These are phyloP conservation scores for Smithsoniella earleae DNA, from an alignment of 163 green algal genomes.

Conservation along the genomic window DNA sequence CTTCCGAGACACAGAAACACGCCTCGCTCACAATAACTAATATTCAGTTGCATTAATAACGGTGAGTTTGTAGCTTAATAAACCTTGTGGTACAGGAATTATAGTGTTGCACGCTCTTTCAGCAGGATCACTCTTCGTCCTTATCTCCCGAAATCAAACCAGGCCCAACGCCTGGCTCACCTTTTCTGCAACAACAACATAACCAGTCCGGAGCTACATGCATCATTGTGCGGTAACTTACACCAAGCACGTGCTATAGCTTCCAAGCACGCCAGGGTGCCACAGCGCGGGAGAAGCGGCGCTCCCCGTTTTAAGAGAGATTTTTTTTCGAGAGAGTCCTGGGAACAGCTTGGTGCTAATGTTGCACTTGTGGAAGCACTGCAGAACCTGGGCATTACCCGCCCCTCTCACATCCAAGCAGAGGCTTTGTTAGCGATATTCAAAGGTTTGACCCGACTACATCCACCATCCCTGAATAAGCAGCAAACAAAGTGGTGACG, in stretches of 20 bases:
- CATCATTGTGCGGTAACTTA: background rate
- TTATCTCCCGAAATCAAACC: too few species aligned
- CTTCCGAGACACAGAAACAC: too few species aligned
- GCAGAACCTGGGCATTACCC: constrained; percentile 43
- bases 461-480: background rate
- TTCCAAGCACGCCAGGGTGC: too few species aligned
- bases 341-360: constrained; percentile 40
- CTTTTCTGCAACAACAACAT: background rate
- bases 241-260: too few species aligned
- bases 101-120: too few species aligned
- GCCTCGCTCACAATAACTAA: too few species aligned
- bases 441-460: constrained; percentile 1
- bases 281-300: background rate
- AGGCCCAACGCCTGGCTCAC: too few species aligned
- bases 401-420: constrained; percentile 65
- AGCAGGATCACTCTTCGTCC: too few species aligned
- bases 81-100: too few species aligned
- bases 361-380: constrained; percentile 49
- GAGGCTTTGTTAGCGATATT: constrained; percentile 26
- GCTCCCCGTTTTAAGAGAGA: background rate
- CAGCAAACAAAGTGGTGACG: background rate
- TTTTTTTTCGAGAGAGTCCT: constrained; percentile 30
- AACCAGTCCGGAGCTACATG: background rate
- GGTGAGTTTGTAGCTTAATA: too few species aligned
- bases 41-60: too few species aligned